These are phyloP conservation scores for Gossypium trilobum DNA, from an alignment of 441 rosid genomes.

Conservation along the genomic window DNA sequence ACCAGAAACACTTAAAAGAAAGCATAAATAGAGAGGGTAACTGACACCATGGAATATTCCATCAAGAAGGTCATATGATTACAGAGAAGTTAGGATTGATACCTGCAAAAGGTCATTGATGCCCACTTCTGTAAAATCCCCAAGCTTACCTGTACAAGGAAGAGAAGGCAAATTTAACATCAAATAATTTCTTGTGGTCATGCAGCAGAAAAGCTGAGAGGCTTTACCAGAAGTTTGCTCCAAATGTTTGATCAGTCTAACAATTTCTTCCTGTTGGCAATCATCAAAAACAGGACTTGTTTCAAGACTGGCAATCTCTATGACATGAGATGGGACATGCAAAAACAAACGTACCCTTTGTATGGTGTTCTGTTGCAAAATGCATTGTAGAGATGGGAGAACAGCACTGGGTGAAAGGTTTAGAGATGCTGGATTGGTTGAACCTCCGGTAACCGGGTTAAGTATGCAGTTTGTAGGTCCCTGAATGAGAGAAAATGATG, in stretches of 20 bases:
- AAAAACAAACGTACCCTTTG: constrained; percentile 52
- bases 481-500: constrained; percentile 35
- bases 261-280: constrained; percentile 73
- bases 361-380: constrained; percentile 69
- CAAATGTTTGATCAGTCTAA: constrained; percentile 61
- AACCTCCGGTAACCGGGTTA: constrained; percentile 40
- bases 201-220: background rate
- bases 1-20: background rate
- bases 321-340: background rate
- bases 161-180: constrained; percentile 16
- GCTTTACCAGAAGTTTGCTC: constrained; percentile 75
- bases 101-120: constrained; percentile 59
- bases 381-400: constrained; percentile 66
- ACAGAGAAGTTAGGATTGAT: background rate
- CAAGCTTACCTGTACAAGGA: constrained; percentile 44
- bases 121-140: constrained; percentile 41
- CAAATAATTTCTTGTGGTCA: background rate
- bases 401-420: constrained; percentile 36
- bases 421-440: constrained; percentile 38
- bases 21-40: background rate
- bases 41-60: background rate
- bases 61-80: background rate
- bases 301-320: background rate
- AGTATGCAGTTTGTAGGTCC: constrained; percentile 54
- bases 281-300: constrained; percentile 1